Base-by-base conservation (phyloP, 495 filamentous ascomycete species). In the Xylaria palmicola region DNA sequence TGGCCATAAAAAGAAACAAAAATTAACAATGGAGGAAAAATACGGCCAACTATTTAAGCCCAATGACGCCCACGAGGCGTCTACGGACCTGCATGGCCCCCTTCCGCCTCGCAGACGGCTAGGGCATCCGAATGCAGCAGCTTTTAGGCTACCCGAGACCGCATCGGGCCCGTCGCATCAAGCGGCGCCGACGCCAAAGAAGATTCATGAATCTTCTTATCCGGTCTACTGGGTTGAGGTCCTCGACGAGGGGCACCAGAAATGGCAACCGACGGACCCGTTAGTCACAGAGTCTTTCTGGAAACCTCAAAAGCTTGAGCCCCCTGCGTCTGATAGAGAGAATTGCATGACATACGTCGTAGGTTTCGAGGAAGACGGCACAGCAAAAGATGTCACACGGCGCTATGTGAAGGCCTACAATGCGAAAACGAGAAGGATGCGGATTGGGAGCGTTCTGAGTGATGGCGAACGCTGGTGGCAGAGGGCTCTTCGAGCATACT, bases 151-250 rank as follows among this genome's bases (percentile, higher is more conserved):
- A n/a, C 77, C 77, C 6, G 66, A 62, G 17, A 37, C 59, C 22
- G 15, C 56, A 7, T 63, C 72, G 17, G 53, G 66, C 9, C 61
- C 69, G 2, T 51, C 75, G 20, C 65, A 26, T 4, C 62, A 69
- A 19, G 36, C 44, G 4, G 57, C 62, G 5, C 68, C 70, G 20
- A 71, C 77, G 6, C 66, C 71, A 9, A 80, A 74, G 54, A 62
- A 50, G 27, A 80, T 81, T 13, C 79, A 79, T 22, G 86, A 87
- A 67, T 93, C 91, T 3, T 71, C 81, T 2, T 90, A 86, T 62
- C 95, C 94, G 0, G 76, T 98, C 5, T 97, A 90, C 70, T 98
- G 94, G 94, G 87, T 97, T 1, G 94, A 98, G 74, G 88, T 90
- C 2, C 91, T 95, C 66, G 90, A 96, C 66, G 77, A 85, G 57